A percentile compares a stretch with the other conserved stretches of the same genome.
Conservation (phyloP, 2,329 filamentous ascomycete genomes). For the Sporothrix schenckii region DNA sequence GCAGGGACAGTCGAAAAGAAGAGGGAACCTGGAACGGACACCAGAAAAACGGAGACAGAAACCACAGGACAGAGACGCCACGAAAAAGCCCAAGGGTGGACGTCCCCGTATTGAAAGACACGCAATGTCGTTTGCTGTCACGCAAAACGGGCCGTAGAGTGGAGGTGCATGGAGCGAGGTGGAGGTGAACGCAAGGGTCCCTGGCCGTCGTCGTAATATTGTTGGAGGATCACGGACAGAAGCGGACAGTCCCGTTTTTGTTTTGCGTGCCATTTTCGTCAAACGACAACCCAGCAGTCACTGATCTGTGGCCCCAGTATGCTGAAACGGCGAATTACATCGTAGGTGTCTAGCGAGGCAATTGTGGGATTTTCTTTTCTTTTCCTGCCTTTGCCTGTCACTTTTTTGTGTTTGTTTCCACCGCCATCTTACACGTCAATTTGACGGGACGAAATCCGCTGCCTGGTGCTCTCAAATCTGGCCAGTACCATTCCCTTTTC, state of each 20-base stretch:
- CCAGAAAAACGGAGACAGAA: neutral
- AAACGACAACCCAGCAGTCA: neutral
- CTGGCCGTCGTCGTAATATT: neutral
- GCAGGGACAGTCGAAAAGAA: neutral
- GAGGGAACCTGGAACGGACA: neutral
- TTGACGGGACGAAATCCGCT: neutral
- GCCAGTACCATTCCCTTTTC: neutral
- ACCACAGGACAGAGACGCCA: neutral
- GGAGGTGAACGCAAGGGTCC: neutral
- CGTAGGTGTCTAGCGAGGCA: neutral
- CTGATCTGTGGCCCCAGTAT: neutral
- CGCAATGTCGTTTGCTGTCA: slow-evolving; percentile 19
- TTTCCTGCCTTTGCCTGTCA: neutral
- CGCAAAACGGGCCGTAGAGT: neutral
- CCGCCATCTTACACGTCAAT: neutral
- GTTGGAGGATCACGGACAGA: slow-evolving; percentile 1
- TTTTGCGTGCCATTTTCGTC: slow-evolving; percentile 19
- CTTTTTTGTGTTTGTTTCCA: too few species aligned
- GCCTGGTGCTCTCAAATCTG: neutral
- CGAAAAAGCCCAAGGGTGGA: neutral
- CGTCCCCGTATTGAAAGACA: neutral
- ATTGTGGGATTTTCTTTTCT: neutral
- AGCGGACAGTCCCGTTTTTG: slow-evolving; percentile 19
- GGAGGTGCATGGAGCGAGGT: neutral
- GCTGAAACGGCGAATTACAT: neutral